Evolutionary conservation across 2,329 filamentous ascomycete species (phyloP).

Genomic region (Clonostachys rhizophaga): DNA sequence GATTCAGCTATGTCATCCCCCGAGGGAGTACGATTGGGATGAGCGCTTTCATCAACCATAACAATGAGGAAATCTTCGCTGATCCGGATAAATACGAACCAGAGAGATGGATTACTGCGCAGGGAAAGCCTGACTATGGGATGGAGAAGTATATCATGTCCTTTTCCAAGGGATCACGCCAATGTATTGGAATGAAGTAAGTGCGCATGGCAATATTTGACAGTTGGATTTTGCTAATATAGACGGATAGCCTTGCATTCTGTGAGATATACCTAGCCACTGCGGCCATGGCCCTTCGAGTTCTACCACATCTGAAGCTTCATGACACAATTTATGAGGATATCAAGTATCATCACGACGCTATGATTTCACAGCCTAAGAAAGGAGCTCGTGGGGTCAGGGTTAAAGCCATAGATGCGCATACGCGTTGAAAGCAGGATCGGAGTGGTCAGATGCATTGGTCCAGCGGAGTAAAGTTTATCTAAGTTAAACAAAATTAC

Average conservation of each 20-base stretch:
- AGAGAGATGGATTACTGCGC: slow-evolving; percentile 26
- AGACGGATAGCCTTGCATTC: slow-evolving; percentile 10
- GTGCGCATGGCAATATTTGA: background rate
- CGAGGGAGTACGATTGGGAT: slow-evolving; percentile 26
- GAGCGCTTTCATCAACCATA: slow-evolving; percentile 24
- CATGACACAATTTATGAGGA: slow-evolving; percentile 18
- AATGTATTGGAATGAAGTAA: slow-evolving; percentile 23
- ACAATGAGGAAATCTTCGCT: slow-evolving; percentile 27
- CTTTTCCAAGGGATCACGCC: slow-evolving; percentile 28
- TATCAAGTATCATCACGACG: slow-evolving; percentile 18
- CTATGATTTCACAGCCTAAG: slow-evolving; percentile 14
- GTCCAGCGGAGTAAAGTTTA: no score
- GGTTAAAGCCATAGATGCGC: background rate
- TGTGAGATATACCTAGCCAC: slow-evolving; percentile 14
- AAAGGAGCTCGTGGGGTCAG: slow-evolving; percentile 5
- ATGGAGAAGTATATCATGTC: slow-evolving; percentile 25
- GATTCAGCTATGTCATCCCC: slow-evolving; percentile 15
- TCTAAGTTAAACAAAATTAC: no score
- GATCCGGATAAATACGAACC: slow-evolving; percentile 25
- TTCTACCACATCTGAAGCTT: slow-evolving; percentile 14
- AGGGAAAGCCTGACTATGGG: slow-evolving; percentile 11
- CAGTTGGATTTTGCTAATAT: slow-evolving; percentile 1
- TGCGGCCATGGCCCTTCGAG: slow-evolving; percentile 11
- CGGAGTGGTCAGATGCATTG: no score
- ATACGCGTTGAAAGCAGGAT: no score